phyloP scores from a whole-genome alignment of 2,329 filamentous ascomycete genomes.

The Hansfordia pulvinata region DNA sequence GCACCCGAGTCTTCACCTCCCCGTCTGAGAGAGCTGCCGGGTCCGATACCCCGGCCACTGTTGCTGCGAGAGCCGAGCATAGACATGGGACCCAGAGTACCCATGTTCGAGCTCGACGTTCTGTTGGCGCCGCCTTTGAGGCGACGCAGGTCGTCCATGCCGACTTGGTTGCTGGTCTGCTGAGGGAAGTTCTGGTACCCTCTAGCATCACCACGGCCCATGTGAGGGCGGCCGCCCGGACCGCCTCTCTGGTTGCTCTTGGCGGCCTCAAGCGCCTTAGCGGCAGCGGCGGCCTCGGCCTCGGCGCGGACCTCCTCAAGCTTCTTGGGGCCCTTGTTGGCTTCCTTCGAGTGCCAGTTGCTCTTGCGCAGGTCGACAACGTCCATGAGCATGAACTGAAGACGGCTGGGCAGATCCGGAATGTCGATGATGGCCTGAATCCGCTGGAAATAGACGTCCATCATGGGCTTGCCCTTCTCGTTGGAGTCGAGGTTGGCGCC shows the following conservation, averaged over 20 bases:
- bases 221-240: slow-evolving; percentile 52
- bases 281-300: slow-evolving; percentile 62
- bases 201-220: slow-evolving; percentile 78
- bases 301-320: slow-evolving; percentile 82
- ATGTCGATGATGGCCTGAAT: slow-evolving; percentile 74
- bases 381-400: slow-evolving; percentile 96
- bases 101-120: slow-evolving; percentile 46
- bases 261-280: slow-evolving; percentile 65
- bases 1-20: slow-evolving; percentile 73
- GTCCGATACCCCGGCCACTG: slow-evolving; percentile 72
- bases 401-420: slow-evolving; percentile 69
- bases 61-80: slow-evolving; percentile 85
- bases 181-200: slow-evolving; percentile 66
- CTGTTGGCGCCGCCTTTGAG: slow-evolving; percentile 53
- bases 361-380: slow-evolving; percentile 69
- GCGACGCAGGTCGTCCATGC: slow-evolving; percentile 80
- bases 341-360: slow-evolving; percentile 77
- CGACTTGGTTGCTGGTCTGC: slow-evolving; percentile 72
- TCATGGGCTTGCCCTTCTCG: slow-evolving; percentile 73
- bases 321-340: slow-evolving; percentile 92
- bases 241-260: slow-evolving; percentile 51
- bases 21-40: slow-evolving; percentile 57
- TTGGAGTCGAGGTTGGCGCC: slow-evolving; percentile 73
- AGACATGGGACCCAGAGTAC: slow-evolving; percentile 69
- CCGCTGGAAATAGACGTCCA: slow-evolving; percentile 87